Percentiles rank a stretch among this genome's conserved stretches.
Conservation (phyloP, 2,329 filamentous ascomycete species). For the Myotisia sp. region DNA sequence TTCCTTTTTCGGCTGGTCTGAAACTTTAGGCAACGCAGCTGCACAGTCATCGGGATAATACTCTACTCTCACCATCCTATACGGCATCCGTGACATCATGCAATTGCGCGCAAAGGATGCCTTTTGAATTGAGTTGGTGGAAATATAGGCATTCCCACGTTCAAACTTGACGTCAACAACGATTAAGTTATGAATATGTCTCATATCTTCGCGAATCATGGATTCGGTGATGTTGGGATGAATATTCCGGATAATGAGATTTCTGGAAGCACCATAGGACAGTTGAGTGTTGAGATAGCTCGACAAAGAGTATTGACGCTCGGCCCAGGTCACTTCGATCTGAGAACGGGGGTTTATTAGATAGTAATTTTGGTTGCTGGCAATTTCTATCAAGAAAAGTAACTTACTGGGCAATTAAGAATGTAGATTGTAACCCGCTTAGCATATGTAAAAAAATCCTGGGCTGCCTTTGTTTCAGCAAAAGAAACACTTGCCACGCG, state of each 20-base stretch:
- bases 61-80: conserved; percentile 56
- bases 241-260: conserved; percentile 53
- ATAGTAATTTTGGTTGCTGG: conserved; percentile 2
- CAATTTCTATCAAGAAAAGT: not conserved
- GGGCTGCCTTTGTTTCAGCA: conserved; percentile 47
- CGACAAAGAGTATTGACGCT: conserved; percentile 54
- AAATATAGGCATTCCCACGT: conserved; percentile 49
- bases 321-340: conserved; percentile 56
- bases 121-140: conserved; percentile 62
- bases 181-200: conserved; percentile 68
- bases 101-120: conserved; percentile 63
- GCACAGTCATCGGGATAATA: conserved; percentile 62
- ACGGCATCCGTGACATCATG: conserved; percentile 54
- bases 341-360: conserved; percentile 23
- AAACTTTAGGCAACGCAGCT: conserved; percentile 36
- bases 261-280: conserved; percentile 53
- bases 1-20: conserved; percentile 19
- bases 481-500: conserved; percentile 56
- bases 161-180: conserved; percentile 52
- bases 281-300: conserved; percentile 52
- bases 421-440: conserved; percentile 55
- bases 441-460: conserved; percentile 49
- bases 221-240: conserved; percentile 46
- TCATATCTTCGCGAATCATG: conserved; percentile 55
- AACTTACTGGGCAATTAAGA: conserved; percentile 49